Percentiles rank a stretch among this genome's conserved stretches.
These are phyloP conservation scores for Exophiala calicioides DNA, from an alignment of 2,329 filamentous ascomycete genomes.

Conservation along the genomic window DNA sequence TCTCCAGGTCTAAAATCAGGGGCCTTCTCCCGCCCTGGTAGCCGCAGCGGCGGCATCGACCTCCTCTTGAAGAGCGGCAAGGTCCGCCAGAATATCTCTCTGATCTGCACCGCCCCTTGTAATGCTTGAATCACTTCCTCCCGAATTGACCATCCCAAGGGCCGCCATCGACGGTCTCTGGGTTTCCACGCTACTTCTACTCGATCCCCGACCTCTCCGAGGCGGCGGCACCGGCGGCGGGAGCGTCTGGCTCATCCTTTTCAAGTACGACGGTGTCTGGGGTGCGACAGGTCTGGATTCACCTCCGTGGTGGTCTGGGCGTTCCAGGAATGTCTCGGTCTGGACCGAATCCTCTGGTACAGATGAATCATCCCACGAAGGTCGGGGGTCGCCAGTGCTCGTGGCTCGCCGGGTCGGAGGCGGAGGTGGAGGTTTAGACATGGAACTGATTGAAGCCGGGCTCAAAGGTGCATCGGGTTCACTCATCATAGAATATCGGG, in stretches of 20 bases:
- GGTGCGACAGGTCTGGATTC: slow-evolving; percentile 6
- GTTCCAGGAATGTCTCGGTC: neutral
- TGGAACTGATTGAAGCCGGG: slow-evolving; percentile 31
- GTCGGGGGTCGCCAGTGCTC: slow-evolving; percentile 34
- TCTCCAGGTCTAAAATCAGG: too few relatives aligned
- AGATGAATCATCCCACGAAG: slow-evolving; percentile 23
- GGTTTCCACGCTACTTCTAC: slow-evolving; percentile 40
- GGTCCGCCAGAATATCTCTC: slow-evolving; percentile 68
- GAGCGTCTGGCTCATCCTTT: slow-evolving; percentile 19
- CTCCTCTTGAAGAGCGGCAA: slow-evolving; percentile 71
- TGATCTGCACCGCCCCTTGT: slow-evolving; percentile 32
- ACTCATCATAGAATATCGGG: slow-evolving; percentile 33
- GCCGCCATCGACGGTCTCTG: slow-evolving; percentile 26
- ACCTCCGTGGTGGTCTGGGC: neutral
- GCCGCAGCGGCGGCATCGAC: slow-evolving; percentile 65
- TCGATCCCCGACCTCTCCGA: slow-evolving; percentile 47
- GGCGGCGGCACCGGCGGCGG: slow-evolving; percentile 52
- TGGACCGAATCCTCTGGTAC: slow-evolving; percentile 8
- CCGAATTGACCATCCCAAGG: slow-evolving; percentile 17
- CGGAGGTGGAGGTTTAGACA: slow-evolving; percentile 39
- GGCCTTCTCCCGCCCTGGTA: slow-evolving; percentile 16
- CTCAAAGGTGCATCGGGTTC: slow-evolving; percentile 34
- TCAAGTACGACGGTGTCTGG: slow-evolving; percentile 16
- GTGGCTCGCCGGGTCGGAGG: slow-evolving; percentile 56
- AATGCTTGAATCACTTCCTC: neutral